These are phyloP conservation scores for Bisporella sp. DNA, from an alignment of 2,329 filamentous ascomycete species.

Conservation along the genomic window DNA sequence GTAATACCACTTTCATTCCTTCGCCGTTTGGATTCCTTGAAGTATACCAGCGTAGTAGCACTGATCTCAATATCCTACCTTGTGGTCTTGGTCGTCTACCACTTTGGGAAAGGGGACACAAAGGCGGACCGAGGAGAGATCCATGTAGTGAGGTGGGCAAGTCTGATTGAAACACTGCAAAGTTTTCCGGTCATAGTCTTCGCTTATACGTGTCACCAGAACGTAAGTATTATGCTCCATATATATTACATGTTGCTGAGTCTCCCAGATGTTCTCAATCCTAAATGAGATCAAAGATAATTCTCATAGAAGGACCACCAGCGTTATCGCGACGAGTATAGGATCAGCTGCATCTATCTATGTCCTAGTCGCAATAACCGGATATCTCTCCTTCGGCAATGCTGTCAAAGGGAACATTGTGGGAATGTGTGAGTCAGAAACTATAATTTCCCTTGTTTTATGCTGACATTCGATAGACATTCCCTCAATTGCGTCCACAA, in stretches of 20 bases:
- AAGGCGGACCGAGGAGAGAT: constrained; percentile 68
- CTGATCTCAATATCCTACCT: constrained; percentile 91
- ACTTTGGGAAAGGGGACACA: constrained; percentile 75
- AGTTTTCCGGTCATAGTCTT: constrained; percentile 94
- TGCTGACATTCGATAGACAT: constrained; percentile 40
- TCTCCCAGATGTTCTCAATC: constrained; percentile 87
- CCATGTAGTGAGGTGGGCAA: constrained; percentile 70
- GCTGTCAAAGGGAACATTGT: constrained; percentile 89
- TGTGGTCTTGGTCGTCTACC: constrained; percentile 86
- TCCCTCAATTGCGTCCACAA: constrained; percentile 74
- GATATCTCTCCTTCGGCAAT: constrained; percentile 92
- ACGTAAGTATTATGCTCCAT: constrained; percentile 48
- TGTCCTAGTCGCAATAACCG: constrained; percentile 85
- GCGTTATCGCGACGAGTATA: constrained; percentile 76
- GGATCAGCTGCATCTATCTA: constrained; percentile 85
- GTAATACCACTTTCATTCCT: constrained; percentile 94
- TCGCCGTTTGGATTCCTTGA: constrained; percentile 84
- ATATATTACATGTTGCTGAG: constrained; percentile 22
- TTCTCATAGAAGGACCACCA: constrained; percentile 63
- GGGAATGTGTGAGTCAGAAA: constrained; percentile 66
- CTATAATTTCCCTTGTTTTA: background rate
- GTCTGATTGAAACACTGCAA: constrained; percentile 70
- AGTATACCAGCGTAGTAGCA: constrained; percentile 92
- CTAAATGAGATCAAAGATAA: constrained; percentile 89
- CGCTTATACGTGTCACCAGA: constrained; percentile 99